Base-by-base conservation (phyloP, 768 basidiomycete genomes). In the Floccularia luteovirens region DNA sequence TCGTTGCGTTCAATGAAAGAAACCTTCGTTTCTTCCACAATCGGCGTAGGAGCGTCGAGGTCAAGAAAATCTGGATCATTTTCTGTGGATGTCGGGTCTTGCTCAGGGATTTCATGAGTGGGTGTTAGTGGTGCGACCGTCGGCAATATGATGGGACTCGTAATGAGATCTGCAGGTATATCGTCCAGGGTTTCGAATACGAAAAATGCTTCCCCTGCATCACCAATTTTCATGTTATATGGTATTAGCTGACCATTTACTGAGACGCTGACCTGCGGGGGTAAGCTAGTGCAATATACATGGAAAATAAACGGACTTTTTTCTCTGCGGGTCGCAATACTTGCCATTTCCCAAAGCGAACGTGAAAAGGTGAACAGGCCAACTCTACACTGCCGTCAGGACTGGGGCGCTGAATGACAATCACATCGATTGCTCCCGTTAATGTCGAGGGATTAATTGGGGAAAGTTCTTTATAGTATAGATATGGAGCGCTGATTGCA, bases 181-280 rank as follows among this genome's bases (percentile, higher is more conserved):
- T 97, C 91, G 27, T 83, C 89, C 28, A 93, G 89, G 0, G 94
- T 97, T 61, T 99, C 94, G 49, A 98, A 90, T 28, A 99, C 86
- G 54, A 98, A 98, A 71, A 98, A 99, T 0, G 93, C 96, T 63
- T 99, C 96, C 3, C 96, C 96, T 1, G 96, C 91, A 43, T 98
- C 96, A 28, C 92, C 93, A 45, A 98, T 91, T 70, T 99, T 98
- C 96, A 99, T 99, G 59, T 74, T 75, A 60, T 89, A 98, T 0
- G 94, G 94, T 41, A 92, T 84, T 31, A 74, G 72, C 49, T 79
- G 69, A 28, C 86, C 89, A 62, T 96, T 93, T 52, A 98, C 81
- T 37, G 77, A 76, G 24, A 98, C 77, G 46, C 82, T 88, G 47
- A 98, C 94, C 90, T 92, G 33, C 20, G 8, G 13, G 12, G 16